phyloP scores from a whole-genome alignment of 441 rosid genomes.

The Syzygium syzygioides region DNA sequence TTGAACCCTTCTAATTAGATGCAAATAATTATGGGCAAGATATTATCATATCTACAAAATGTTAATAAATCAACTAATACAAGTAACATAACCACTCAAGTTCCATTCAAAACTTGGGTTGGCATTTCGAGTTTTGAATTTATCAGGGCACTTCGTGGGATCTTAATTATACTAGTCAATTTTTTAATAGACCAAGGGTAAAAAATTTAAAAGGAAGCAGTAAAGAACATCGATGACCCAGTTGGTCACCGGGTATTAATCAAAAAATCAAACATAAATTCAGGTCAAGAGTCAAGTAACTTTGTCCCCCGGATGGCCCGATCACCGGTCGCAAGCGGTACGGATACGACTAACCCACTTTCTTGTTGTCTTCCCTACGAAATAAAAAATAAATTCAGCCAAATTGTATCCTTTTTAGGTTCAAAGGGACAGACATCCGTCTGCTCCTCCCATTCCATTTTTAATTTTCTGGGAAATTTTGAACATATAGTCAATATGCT shows the following conservation, averaged over 20 bases:
- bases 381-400: background rate
- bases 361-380: background rate
- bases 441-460: background rate
- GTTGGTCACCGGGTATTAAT: background rate
- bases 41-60: background rate
- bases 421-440: background rate
- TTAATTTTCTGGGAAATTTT: background rate
- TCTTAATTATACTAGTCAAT: background rate
- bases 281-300: background rate
- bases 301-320: background rate
- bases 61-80: background rate
- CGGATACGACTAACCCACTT: background rate
- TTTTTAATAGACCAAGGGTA: background rate
- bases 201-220: background rate
- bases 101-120: background rate
- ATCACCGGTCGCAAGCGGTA: background rate
- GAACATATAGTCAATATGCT: background rate
- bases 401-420: background rate
- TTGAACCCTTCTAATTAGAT: background rate
- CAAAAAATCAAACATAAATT: background rate
- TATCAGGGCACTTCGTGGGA: background rate
- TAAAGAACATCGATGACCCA: background rate
- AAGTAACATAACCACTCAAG: background rate
- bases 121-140: background rate
- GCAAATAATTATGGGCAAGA: background rate